Evolutionary conservation across 768 basidiomycete species (phyloP).

Genomic region (Suillus lakei): DNA sequence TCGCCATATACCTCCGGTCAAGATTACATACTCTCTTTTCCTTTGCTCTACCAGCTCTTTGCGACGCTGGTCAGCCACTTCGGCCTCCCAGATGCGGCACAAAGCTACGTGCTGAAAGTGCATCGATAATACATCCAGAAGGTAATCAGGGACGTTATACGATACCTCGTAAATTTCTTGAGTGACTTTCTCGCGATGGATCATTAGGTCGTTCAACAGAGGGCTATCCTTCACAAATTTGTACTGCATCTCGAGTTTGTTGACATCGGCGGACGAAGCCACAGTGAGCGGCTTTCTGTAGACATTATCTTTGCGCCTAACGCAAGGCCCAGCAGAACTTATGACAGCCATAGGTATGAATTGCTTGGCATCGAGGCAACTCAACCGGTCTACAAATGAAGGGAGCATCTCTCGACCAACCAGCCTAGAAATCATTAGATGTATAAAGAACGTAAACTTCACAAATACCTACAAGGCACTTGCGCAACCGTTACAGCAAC

Average conservation of each 20-base stretch:
- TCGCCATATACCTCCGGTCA: too few relatives aligned
- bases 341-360: not conserved
- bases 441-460: not conserved
- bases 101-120: not conserved
- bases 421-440: not conserved
- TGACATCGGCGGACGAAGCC: not conserved
- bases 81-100: not conserved
- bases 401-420: not conserved
- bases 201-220: not conserved
- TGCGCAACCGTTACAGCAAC: not conserved
- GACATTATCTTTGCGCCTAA: not conserved
- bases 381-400: not conserved
- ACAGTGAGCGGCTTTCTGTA: not conserved
- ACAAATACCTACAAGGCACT: not conserved
- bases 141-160: not conserved
- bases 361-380: not conserved
- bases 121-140: not conserved
- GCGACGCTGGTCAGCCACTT: not conserved
- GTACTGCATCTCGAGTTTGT: not conserved
- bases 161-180: not conserved
- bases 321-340: not conserved
- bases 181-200: not conserved
- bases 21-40: not conserved
- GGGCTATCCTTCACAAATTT: not conserved
- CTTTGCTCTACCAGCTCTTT: constrained; percentile 1